Evolutionary conservation across 768 basidiomycete species (phyloP), one percentile per base, ranked within the genome.

Genomic region (Leucocoprinus birnbaumii): DNA sequence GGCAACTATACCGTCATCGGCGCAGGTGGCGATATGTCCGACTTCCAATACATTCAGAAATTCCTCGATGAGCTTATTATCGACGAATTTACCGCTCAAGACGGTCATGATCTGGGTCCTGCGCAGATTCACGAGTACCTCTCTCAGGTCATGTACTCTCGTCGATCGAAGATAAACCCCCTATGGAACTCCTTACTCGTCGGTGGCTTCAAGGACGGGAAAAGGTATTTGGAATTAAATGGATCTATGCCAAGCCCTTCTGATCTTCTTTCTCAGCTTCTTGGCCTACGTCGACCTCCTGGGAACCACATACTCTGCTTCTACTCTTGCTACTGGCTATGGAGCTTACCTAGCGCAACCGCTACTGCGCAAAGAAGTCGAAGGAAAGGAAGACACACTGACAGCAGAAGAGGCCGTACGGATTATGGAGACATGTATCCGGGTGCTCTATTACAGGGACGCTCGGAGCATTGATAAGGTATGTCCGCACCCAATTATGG

Each of bases 401-500:
- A 87, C 87, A 2, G 88, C 90, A 64, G 86, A 85, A 37, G 83
- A 94, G 55, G 97, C 93, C 14, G 74, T 79, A 22, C 73, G 79
- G 63, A 87, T 98, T 56, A 66, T 99, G 51, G 83, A 89, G 63
- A 83, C 89, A 48, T 85, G 89, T 66, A 91, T 99, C 87, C 85
- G 86, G 61, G 94, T 98, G 14, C 80, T 99, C 46, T 98, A 87
- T 73, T 99, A 99, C 73, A 85, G 97, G 42, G 97, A 99, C 63
- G 96, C 96, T 5, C 80, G 96, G 61, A 93, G 91, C 75, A 74
- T 95, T 69, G 90, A 98, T 80, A 97, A 98, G 84, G 95, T 92
- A 59, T 43, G 14, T 50, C 5, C 19, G n/a, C 35, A 22, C 3
- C 38, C 43, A 8, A 8, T 38, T 49, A 42, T 48, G 42, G 22